Evolutionary conservation across 2,329 filamentous ascomycete genomes (phyloP).

Genomic region (Paecilomyces sp.): DNA sequence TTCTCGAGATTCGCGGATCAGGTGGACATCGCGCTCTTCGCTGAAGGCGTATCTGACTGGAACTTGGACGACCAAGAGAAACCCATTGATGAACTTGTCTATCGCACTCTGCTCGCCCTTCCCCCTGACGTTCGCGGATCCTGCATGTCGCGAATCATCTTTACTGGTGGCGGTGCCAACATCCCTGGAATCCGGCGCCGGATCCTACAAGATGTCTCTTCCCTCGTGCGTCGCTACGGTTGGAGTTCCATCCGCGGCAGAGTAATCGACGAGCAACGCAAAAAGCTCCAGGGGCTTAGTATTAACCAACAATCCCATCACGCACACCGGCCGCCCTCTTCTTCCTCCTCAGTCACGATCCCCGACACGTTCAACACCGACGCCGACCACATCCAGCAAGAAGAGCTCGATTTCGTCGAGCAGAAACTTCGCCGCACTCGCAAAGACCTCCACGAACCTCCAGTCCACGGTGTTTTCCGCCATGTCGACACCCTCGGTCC

Average conservation of each 20-base stretch:
- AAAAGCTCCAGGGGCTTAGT: constrained; percentile 38
- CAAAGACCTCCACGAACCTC: constrained; percentile 25
- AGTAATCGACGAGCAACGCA: constrained; percentile 44
- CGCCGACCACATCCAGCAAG: constrained; percentile 14
- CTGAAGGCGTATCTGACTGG: constrained; percentile 39
- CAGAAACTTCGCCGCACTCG: constrained; percentile 30
- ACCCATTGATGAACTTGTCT: constrained; percentile 68
- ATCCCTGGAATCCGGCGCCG: constrained; percentile 74
- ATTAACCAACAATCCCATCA: constrained; percentile 15
- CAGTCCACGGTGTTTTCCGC: constrained; percentile 34
- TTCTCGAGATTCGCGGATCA: constrained; percentile 66
- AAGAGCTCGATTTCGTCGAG: constrained; percentile 42
- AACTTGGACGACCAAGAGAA: constrained; percentile 83
- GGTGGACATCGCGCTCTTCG: constrained; percentile 70
- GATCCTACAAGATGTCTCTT: constrained; percentile 66
- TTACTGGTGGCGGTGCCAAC: constrained; percentile 72
- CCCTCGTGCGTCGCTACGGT: constrained; percentile 59
- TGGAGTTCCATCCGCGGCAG: constrained; percentile 74
- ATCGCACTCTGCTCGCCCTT: constrained; percentile 65
- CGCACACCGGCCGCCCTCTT: constrained; percentile 7
- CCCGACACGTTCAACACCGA: constrained; percentile 1
- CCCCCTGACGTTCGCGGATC: constrained; percentile 74
- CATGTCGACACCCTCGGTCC: constrained; percentile 55
- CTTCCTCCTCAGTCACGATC: neutral
- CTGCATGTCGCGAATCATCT: constrained; percentile 83